Percentiles rank a stretch among this genome's conserved stretches.
These are phyloP conservation scores for Colletotrichum filicis DNA, from an alignment of 2,329 filamentous ascomycete species.

Conservation along the genomic window DNA sequence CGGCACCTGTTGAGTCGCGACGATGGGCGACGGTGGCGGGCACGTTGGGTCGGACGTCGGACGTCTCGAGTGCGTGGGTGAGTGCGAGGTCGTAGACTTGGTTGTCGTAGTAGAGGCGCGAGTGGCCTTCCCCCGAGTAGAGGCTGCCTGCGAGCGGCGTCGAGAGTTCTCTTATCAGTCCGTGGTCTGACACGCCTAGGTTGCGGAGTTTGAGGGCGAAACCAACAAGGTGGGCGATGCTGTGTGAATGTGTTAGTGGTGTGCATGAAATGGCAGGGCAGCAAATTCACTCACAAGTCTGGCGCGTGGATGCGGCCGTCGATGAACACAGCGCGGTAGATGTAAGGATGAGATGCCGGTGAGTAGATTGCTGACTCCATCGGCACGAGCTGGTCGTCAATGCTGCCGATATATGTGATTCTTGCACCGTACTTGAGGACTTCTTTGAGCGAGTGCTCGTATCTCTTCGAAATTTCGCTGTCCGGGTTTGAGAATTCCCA, in stretches of 20 bases:
- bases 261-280: too few species aligned
- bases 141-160: slow-evolving; percentile 89
- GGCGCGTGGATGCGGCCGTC: slow-evolving; percentile 92
- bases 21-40: slow-evolving; percentile 38
- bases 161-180: slow-evolving; percentile 89
- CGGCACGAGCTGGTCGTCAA: slow-evolving; percentile 96
- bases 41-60: slow-evolving; percentile 53
- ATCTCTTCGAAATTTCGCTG: slow-evolving; percentile 84
- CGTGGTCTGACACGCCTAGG: slow-evolving; percentile 91
- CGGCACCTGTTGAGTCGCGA: not conserved
- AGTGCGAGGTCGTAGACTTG: slow-evolving; percentile 85
- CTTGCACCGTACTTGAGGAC: slow-evolving; percentile 83
- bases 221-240: slow-evolving; percentile 88
- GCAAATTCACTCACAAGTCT: slow-evolving; percentile 72
- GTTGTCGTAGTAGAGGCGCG: slow-evolving; percentile 89
- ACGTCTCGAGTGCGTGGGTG: slow-evolving; percentile 79
- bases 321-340: slow-evolving; percentile 95
- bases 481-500: slow-evolving; percentile 91
- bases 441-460: slow-evolving; percentile 78
- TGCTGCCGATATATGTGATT: slow-evolving; percentile 90
- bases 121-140: slow-evolving; percentile 93
- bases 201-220: slow-evolving; percentile 96
- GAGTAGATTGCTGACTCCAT: slow-evolving; percentile 91
- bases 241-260: slow-evolving; percentile 39
- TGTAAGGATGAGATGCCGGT: slow-evolving; percentile 87